Base-by-base conservation (phyloP, 108 stramenopile species). In the Mediolabrus comicus region DNA sequence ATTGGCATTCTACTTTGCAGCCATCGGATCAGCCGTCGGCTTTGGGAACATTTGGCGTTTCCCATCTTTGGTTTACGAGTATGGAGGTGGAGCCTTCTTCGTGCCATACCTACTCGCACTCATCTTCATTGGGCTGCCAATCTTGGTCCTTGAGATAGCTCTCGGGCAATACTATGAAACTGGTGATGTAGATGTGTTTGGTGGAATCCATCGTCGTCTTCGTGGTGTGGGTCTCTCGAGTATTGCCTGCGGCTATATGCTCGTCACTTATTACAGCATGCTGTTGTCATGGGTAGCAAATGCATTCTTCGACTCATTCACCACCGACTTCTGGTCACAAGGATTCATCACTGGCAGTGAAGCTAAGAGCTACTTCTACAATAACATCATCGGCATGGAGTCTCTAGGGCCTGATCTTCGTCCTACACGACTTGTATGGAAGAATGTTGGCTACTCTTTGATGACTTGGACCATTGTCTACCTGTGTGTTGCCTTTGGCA, bases 41-140 rank as follows among this genome's bases (percentile, higher is more conserved):
- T 84, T 88, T 54, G 87, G 87, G 30, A 88, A 88, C 38, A 64
- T 88, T 17, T 88, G 87, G 87, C 70, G 87, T 28, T 88, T 88
- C 67, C 87, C 87, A 13, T 66, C 72, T 3, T 78, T 88, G 12
- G 80, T 81, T 34, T 69, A 56, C 34, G 68, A 84, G 7, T 88
- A 81, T 53, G 87, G 87, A n/a, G 87, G 87, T 49, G 81, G 81
- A 0, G 78, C 74, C 58, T 84, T 84, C 58, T 68, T 87, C 54
- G 55, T 81, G 16, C 85, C 87, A 7, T 88, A 88, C 46, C 25
- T 84, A 12, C 43, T 88, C 32, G 84, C 85, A 5, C 61, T 86
- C 22, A 68, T 85, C 66, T 46, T 85, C 9, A 38, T 88, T 12
- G 87, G 85, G 11, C 53, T 88, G 26, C 87, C 87, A 34, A 29